phyloP scores from a whole-genome alignment of 768 basidiomycete species.

The Plicaturopsis crispa region DNA sequence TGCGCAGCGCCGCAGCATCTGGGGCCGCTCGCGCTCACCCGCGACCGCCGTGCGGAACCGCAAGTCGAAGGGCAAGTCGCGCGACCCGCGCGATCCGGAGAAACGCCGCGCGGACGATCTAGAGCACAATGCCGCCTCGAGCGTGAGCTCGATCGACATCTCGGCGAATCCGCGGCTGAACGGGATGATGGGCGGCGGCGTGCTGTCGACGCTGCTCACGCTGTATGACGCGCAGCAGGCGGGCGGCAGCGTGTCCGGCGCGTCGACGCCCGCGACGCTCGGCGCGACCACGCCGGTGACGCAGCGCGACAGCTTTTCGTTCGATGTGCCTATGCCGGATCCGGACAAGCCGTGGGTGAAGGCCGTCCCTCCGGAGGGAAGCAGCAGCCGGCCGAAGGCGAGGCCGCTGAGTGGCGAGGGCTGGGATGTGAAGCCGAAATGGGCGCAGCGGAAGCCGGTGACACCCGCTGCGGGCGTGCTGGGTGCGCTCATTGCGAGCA shows the following conservation, averaged over 20 bases:
- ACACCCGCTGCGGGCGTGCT: slow-evolving; percentile 50
- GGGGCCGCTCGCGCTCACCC: slow-evolving; percentile 3
- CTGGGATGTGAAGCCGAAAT: slow-evolving; percentile 1
- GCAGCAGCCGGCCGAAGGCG: neutral
- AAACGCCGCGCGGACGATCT: slow-evolving; percentile 6
- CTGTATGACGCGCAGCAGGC: slow-evolving; percentile 42
- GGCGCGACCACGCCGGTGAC: slow-evolving; percentile 13
- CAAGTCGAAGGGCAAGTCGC: neutral
- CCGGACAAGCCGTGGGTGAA: slow-evolving; percentile 9
- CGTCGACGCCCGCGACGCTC: neutral
- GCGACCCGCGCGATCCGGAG: neutral
- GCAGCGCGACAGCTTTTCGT: slow-evolving; percentile 6
- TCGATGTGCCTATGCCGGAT: slow-evolving; percentile 7
- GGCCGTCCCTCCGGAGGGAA: neutral
- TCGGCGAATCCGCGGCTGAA: slow-evolving; percentile 9
- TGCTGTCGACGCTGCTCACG: slow-evolving; percentile 59
- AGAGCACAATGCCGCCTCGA: slow-evolving; percentile 11
- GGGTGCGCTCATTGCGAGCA: slow-evolving; percentile 65
- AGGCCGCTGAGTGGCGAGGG: neutral
- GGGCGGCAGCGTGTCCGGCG: slow-evolving; percentile 14
- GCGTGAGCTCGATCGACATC: slow-evolving; percentile 8
- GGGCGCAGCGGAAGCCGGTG: neutral
- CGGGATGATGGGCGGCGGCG: slow-evolving; percentile 33
- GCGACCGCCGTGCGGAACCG: slow-evolving; percentile 3
- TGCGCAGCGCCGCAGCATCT: slow-evolving; percentile 15